Evolutionary conservation across 306 rosid genomes (phyloP).

Genomic region (Cicer cuneatum): DNA sequence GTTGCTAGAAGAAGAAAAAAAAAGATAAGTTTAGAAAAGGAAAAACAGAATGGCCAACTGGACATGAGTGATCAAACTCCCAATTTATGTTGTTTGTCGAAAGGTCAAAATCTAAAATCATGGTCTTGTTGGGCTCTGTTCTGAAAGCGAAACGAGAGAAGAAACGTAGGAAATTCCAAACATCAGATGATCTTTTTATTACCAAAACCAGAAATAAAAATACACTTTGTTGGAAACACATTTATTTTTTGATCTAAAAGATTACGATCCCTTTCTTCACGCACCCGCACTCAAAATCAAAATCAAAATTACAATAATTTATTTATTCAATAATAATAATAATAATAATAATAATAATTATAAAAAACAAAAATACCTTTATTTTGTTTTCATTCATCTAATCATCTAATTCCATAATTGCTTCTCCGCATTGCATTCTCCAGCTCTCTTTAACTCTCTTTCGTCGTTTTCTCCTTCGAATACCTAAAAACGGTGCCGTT

Average conservation of each 20-base stretch:
- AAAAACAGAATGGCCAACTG: neutral
- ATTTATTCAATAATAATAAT: neutral
- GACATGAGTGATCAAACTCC: slow-evolving; percentile 33
- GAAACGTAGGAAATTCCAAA: neutral
- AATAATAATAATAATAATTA: neutral
- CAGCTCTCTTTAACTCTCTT: neutral
- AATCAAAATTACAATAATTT: neutral
- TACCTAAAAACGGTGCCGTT: slow-evolving; percentile 46
- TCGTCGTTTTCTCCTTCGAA: slow-evolving; percentile 29
- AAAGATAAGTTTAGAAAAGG: neutral
- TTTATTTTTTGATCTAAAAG: slow-evolving; percentile 12
- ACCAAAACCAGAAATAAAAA: slow-evolving; percentile 10
- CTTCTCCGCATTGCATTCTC: slow-evolving; percentile 15
- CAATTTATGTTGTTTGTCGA: slow-evolving; percentile 29
- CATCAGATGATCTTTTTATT: neutral
- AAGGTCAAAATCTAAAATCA: slow-evolving; percentile 46
- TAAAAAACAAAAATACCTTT: slow-evolving; percentile 19
- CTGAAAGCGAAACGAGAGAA: slow-evolving; percentile 24
- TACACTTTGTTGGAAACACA: slow-evolving; percentile 24
- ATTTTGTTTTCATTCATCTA: slow-evolving; percentile 16
- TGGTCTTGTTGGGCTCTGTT: slow-evolving; percentile 16
- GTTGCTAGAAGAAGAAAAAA: neutral
- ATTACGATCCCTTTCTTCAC: slow-evolving; percentile 41
- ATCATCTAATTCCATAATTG: slow-evolving; percentile 4
- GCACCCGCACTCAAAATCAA: slow-evolving; percentile 2